Conservation (phyloP, 2,329 filamentous ascomycete species). For the Calonectria hongkongensis region DNA sequence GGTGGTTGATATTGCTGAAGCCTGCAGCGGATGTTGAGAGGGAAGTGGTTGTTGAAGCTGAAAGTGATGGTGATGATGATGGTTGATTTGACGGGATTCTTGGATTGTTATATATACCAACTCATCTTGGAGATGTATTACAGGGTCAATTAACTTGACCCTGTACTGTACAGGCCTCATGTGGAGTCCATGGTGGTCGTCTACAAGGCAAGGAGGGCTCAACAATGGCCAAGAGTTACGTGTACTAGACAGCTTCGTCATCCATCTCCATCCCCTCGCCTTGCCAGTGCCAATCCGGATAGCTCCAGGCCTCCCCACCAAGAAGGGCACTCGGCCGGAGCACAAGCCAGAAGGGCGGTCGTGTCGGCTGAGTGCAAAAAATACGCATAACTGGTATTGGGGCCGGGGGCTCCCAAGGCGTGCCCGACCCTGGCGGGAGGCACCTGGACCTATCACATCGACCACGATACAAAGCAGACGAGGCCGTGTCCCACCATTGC, state of each 20-base stretch:
- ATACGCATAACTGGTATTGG: slow-evolving; percentile 25
- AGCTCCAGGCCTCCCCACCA: slow-evolving; percentile 17
- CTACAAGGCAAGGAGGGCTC: slow-evolving; percentile 21
- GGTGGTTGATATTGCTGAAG: slow-evolving; percentile 6
- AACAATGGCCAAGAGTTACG: slow-evolving; percentile 26
- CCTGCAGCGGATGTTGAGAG: slow-evolving; percentile 31
- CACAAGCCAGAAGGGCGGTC: slow-evolving; percentile 10
- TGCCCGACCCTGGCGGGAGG: slow-evolving; percentile 11
- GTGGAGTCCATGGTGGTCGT: neutral
- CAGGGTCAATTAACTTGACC: slow-evolving; percentile 23
- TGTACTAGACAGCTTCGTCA: slow-evolving; percentile 36
- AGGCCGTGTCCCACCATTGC: slow-evolving; percentile 10
- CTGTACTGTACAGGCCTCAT: neutral
- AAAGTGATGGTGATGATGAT: slow-evolving; percentile 12
- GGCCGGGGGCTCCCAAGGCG: neutral
- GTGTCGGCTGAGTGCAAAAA: slow-evolving; percentile 5
- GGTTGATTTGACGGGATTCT: neutral
- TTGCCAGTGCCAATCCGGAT: slow-evolving; percentile 21
- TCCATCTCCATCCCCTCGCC: slow-evolving; percentile 18
- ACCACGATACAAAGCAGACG: slow-evolving; percentile 35
- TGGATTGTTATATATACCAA: slow-evolving; percentile 24
- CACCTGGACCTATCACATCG: slow-evolving; percentile 25
- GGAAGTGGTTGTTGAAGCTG: slow-evolving; percentile 12
- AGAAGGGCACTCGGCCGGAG: slow-evolving; percentile 20
- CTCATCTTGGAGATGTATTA: slow-evolving; percentile 10